Evolutionary conservation across 2,329 filamentous ascomycete species (phyloP).

Genomic region (Diaporthe velutina): DNA sequence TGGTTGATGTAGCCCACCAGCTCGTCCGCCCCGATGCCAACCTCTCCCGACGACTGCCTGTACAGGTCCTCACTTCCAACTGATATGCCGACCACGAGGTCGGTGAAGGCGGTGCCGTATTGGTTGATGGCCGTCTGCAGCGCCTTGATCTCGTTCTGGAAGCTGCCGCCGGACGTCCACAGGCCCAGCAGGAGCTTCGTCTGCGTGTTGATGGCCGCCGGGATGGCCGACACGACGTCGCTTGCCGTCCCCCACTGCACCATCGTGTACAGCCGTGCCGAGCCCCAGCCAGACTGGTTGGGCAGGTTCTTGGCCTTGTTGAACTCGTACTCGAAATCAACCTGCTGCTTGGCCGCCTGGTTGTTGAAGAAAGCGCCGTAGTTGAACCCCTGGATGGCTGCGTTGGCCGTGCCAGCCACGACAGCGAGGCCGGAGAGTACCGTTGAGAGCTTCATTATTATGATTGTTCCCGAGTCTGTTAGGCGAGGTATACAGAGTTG

Average conservation of each 20-base stretch:
- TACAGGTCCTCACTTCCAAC: conserved; percentile 90
- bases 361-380: conserved; percentile 74
- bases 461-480: neutral
- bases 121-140: conserved; percentile 76
- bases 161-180: conserved; percentile 76
- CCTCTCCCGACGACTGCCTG: conserved; percentile 67
- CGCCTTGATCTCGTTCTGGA: conserved; percentile 81
- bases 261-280: conserved; percentile 80
- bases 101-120: conserved; percentile 75
- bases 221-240: conserved; percentile 71
- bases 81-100: conserved; percentile 84
- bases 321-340: conserved; percentile 79
- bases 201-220: conserved; percentile 84
- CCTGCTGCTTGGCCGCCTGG: conserved; percentile 69
- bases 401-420: conserved; percentile 38
- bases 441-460: conserved; percentile 21
- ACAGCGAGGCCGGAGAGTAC: conserved; percentile 13
- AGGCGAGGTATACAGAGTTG: neutral
- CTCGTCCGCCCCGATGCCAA: conserved; percentile 61
- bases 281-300: conserved; percentile 75
- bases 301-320: conserved; percentile 72
- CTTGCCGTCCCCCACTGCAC: conserved; percentile 76
- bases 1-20: conserved; percentile 79
- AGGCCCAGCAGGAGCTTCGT: conserved; percentile 85
- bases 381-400: conserved; percentile 76